A percentile compares a stretch with the other conserved stretches of the same genome.
Evolutionary conservation across 148 eudicot genomes (phyloP).

Genomic region (Vaccinium darrowii): DNA sequence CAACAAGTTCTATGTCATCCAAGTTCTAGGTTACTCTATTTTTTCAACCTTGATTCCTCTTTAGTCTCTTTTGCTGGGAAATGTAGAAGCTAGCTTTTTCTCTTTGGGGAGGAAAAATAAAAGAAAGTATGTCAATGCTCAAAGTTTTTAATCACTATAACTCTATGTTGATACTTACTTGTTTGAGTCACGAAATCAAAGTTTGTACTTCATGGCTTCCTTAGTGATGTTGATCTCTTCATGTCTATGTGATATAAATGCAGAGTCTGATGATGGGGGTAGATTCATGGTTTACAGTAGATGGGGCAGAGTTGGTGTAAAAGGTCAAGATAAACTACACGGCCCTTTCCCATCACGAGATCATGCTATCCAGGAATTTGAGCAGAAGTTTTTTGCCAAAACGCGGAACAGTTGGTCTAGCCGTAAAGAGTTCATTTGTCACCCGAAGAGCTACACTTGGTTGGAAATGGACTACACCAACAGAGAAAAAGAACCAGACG

Average conservation of each 20-base stretch:
- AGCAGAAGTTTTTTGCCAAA: conserved; percentile 39
- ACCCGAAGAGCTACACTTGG: conserved; percentile 82
- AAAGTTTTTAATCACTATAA: not conserved
- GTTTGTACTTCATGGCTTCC: not conserved
- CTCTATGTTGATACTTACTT: not conserved
- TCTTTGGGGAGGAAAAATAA: not conserved
- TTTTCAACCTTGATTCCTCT: not conserved
- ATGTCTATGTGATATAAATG: conserved; percentile 15
- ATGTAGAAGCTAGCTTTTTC: not conserved
- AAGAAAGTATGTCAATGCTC: not conserved
- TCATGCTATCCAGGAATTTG: conserved; percentile 66
- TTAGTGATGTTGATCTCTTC: not conserved
- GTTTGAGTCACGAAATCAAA: not conserved
- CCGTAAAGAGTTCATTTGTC: conserved; percentile 58
- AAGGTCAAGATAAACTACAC: conserved; percentile 82
- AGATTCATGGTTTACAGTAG: conserved; percentile 74
- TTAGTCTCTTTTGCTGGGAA: not conserved
- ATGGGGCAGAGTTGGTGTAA: conserved; percentile 99
- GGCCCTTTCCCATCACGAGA: conserved; percentile 74
- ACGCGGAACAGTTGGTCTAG: conserved; percentile 73
- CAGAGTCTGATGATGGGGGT: conserved; percentile 86
- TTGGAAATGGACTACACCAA: conserved; percentile 95
- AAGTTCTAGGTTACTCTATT: conserved; percentile 59
- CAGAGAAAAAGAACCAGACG: conserved; percentile 46
- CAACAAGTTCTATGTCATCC: conserved; percentile 90